Percentiles rank a stretch among this genome's conserved stretches.
Conservation (phyloP, 805 yeast species). For the Kodamaea jinghongensis region DNA sequence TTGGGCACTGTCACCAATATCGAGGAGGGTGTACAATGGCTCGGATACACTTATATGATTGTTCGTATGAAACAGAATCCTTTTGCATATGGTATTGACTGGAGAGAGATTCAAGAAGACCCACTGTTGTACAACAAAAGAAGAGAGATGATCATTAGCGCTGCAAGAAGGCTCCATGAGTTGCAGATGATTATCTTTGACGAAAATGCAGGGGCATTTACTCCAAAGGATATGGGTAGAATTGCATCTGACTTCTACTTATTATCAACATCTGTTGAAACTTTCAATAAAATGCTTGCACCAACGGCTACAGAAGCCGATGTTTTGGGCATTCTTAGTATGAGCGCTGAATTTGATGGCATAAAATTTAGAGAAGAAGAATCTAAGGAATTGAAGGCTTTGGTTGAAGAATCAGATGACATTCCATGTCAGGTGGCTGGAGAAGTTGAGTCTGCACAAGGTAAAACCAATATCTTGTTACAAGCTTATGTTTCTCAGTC, state of each 20-base stretch:
- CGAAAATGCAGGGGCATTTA: slow-evolving; percentile 74
- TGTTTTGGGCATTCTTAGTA: slow-evolving; percentile 79
- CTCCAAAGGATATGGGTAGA: slow-evolving; percentile 87
- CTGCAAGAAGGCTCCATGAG: slow-evolving; percentile 80
- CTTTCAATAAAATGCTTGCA: slow-evolving; percentile 79
- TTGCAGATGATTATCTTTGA: slow-evolving; percentile 94
- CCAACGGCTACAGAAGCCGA: slow-evolving; percentile 92
- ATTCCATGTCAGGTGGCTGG: slow-evolving; percentile 80
- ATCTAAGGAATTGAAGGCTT: slow-evolving; percentile 60
- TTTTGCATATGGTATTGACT: slow-evolving; percentile 83
- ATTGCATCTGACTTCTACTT: slow-evolving; percentile 93
- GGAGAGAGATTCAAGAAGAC: slow-evolving; percentile 82
- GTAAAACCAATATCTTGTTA: slow-evolving; percentile 81
- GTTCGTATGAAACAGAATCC: slow-evolving; percentile 96
- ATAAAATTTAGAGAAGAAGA: slow-evolving; percentile 90
- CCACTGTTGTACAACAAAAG: slow-evolving; percentile 74
- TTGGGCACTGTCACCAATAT: slow-evolving; percentile 92
- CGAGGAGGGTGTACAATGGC: slow-evolving; percentile 94
- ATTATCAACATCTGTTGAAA: slow-evolving; percentile 79
- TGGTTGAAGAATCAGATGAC: slow-evolving; percentile 52
- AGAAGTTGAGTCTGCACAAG: slow-evolving; percentile 68
- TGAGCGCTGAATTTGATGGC: slow-evolving; percentile 92
- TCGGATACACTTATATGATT: slow-evolving; percentile 93
- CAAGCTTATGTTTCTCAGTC: slow-evolving; percentile 87
- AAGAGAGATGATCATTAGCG: slow-evolving; percentile 68